These are phyloP conservation scores for Euclidium syriacum DNA, from an alignment of 345 rosid genomes.

Conservation along the genomic window DNA sequence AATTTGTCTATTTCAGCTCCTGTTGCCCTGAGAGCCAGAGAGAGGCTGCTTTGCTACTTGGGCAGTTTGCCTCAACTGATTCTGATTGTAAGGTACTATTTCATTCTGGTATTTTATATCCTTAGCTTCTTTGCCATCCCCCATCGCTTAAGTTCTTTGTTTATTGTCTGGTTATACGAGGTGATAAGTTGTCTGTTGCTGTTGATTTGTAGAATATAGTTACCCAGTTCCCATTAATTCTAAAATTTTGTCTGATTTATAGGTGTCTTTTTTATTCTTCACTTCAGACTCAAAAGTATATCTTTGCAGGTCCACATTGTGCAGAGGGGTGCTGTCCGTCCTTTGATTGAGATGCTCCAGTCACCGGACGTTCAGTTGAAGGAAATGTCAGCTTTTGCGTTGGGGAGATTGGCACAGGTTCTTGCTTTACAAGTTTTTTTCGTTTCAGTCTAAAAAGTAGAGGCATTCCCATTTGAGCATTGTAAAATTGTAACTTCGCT, in stretches of 20 bases:
- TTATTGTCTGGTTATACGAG: conserved; percentile 14
- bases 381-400: conserved; percentile 99
- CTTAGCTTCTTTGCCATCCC: background rate
- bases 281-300: background rate
- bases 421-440: conserved; percentile 12
- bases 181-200: conserved; percentile 5
- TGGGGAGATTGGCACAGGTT: conserved; percentile 99
- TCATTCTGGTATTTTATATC: conserved; percentile 1
- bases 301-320: conserved; percentile 87
- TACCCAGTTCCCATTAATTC: background rate
- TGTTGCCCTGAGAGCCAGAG: conserved; percentile 98
- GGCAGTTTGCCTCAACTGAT: conserved; percentile 98
- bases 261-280: background rate
- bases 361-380: conserved; percentile 82
- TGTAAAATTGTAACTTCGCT: background rate
- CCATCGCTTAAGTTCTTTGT: background rate
- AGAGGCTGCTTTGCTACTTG: conserved; percentile 97
- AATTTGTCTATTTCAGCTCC: conserved; percentile 49
- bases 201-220: background rate
- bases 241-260: background rate
- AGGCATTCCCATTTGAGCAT: conserved; percentile 2
- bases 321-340: conserved; percentile 97
- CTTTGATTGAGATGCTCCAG: conserved; percentile 93
- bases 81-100: conserved; percentile 89
- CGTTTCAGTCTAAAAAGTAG: background rate